Conservation (phyloP, 768 basidiomycete species). For the Pleurotus sapidus region DNA sequence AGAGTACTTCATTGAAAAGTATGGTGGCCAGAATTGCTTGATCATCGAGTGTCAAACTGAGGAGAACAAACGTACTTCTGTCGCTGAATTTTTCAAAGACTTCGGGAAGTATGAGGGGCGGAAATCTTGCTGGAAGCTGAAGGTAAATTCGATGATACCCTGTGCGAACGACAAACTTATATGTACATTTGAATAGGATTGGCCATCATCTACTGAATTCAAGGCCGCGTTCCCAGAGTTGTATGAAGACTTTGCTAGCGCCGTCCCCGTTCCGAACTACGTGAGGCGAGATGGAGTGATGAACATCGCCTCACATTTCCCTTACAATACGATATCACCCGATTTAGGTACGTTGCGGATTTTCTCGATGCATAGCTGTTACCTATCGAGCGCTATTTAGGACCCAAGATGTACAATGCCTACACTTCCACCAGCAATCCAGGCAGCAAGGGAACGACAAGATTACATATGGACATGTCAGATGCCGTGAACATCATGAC, state of each 20-base stretch:
- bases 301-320: conserved; percentile 90
- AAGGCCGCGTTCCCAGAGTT: conserved; percentile 79
- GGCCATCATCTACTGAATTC: conserved; percentile 90
- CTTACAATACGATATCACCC: conserved; percentile 70
- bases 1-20: conserved; percentile 70
- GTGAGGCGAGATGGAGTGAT: conserved; percentile 87
- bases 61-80: conserved; percentile 54
- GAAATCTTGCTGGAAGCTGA: conserved; percentile 68
- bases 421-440: conserved; percentile 64
- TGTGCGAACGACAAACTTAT: not conserved
- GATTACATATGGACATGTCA: conserved; percentile 93
- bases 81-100: conserved; percentile 74
- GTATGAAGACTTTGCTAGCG: conserved; percentile 79
- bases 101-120: conserved; percentile 71
- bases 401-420: conserved; percentile 95
- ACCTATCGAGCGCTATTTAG: conserved; percentile 31
- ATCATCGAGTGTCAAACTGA: conserved; percentile 86
- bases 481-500: conserved; percentile 94
- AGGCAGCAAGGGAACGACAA: conserved; percentile 81
- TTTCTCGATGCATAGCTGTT: conserved; percentile 12
- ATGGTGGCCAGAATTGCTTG: conserved; percentile 59
- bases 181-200: conserved; percentile 59
- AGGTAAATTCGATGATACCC: conserved; percentile 38
- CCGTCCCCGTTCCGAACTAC: conserved; percentile 86
- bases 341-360: conserved; percentile 60